These are phyloP conservation scores for Phytophthora citricola DNA, from an alignment of 352 stramenopile species.

Conservation along the genomic window DNA sequence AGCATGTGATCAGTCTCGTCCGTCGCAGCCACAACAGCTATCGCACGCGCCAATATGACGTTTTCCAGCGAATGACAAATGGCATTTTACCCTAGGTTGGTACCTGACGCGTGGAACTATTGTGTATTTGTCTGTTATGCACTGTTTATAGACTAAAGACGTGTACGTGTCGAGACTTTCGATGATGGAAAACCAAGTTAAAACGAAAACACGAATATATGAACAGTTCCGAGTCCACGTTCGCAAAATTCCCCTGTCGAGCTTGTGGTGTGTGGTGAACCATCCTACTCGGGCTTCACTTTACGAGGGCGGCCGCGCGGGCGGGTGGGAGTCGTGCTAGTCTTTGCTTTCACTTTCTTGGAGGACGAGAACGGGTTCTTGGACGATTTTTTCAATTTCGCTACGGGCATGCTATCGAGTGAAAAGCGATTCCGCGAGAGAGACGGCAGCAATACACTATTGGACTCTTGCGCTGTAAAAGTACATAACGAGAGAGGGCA, in stretches of 20 bases:
- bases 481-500: not conserved
- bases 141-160: conserved; percentile 7
- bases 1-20: conserved; percentile 91
- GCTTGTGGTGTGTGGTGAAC: not conserved
- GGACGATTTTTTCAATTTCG: conserved; percentile 80
- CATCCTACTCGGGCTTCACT: conserved; percentile 33
- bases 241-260: not conserved
- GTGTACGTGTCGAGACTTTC: no score
- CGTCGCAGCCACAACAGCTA: conserved; percentile 92
- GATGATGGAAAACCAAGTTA: conserved; percentile 6
- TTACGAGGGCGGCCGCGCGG: conserved; percentile 43
- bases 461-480: conserved; percentile 53
- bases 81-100: conserved; percentile 81
- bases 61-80: conserved; percentile 94
- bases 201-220: conserved; percentile 28
- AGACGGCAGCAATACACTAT: conserved; percentile 66
- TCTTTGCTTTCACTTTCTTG: conserved; percentile 32
- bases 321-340: conserved; percentile 7
- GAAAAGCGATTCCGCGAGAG: conserved; percentile 81
- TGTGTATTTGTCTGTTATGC: conserved; percentile 6
- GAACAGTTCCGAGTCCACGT: conserved; percentile 12
- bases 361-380: conserved; percentile 78
- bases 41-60: conserved; percentile 90
- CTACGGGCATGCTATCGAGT: conserved; percentile 76
- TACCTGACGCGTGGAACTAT: not conserved